Evolutionary conservation across 2,329 filamentous ascomycete genomes (phyloP).

Genomic region (Coniella lustricola): DNA sequence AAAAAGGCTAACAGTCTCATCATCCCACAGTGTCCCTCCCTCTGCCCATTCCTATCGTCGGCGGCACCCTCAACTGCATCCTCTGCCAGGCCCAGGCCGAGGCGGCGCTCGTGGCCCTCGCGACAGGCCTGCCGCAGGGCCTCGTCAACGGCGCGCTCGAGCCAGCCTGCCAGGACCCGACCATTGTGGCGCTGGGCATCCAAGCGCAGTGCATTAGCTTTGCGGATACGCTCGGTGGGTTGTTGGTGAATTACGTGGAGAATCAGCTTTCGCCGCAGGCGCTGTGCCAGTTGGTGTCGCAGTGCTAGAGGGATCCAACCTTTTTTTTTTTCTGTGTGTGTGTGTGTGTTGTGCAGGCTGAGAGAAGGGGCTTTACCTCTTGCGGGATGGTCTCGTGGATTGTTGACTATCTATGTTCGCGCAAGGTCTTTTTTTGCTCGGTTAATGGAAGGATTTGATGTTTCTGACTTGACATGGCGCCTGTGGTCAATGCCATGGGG

Average conservation of each 20-base stretch:
- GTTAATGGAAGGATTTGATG: too few species aligned
- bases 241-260: neutral
- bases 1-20: too few species aligned
- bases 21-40: too few species aligned
- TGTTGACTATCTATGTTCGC: too few species aligned
- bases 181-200: neutral
- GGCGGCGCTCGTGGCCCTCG: neutral
- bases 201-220: neutral
- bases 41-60: too few species aligned
- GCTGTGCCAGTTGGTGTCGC: neutral
- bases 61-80: neutral
- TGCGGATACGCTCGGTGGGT: neutral
- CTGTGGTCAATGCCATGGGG: too few species aligned
- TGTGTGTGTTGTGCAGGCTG: neutral
- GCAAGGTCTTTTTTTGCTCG: too few species aligned
- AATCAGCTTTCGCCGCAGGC: neutral
- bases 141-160: neutral
- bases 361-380: neutral
- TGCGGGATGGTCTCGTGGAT: too few species aligned
- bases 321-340: too few species aligned
- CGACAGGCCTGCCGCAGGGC: neutral
- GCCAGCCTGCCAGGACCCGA: neutral
- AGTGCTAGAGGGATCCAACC: too few species aligned
- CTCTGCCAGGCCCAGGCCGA: neutral
- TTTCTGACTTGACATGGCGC: too few species aligned